Percentiles rank a stretch among this genome's conserved stretches.
Evolutionary conservation across 495 filamentous ascomycete genomes (phyloP).

Genomic region (Glarea lozoyensis): DNA sequence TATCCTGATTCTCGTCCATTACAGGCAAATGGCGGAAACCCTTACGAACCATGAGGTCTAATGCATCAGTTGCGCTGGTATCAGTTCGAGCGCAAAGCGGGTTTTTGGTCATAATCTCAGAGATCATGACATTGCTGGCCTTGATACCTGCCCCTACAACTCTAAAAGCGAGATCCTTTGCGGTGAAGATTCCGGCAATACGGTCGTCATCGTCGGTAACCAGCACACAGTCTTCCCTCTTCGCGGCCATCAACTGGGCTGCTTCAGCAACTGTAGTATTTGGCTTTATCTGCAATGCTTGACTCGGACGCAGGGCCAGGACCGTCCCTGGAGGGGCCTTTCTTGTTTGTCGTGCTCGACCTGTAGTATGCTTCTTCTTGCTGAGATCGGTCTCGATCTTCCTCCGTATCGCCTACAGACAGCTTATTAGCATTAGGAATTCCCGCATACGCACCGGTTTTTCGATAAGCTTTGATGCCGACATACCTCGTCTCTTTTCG

Average conservation of each 20-base stretch:
- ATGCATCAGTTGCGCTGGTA: conserved; percentile 92
- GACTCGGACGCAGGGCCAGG: conserved; percentile 86
- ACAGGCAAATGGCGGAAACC: conserved; percentile 96
- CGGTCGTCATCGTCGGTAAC: conserved; percentile 97
- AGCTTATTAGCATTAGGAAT: too few species aligned
- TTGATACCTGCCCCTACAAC: conserved; percentile 92
- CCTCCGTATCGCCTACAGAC: conserved; percentile 85
- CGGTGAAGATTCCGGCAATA: conserved; percentile 97
- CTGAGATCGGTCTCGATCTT: conserved; percentile 96
- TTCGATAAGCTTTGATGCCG: conserved; percentile 4
- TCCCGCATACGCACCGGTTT: too few species aligned
- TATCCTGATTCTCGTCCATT: conserved; percentile 99
- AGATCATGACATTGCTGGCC: conserved; percentile 81
- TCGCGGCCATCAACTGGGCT: conserved; percentile 97
- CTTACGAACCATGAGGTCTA: conserved; percentile 97
- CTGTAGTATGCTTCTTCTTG: conserved; percentile 81
- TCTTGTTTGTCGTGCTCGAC: conserved; percentile 70
- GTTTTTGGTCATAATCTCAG: conserved; percentile 99
- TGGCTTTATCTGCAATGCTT: conserved; percentile 96
- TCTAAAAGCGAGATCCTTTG: conserved; percentile 95
- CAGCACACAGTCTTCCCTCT: conserved; percentile 97
- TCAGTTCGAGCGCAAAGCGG: conserved; percentile 94
- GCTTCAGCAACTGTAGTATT: conserved; percentile 90
- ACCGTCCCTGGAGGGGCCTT: conserved; percentile 96
- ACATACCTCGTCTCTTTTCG: conserved; percentile 94